phyloP scores from a whole-genome alignment of 306 rosid species.

The Castanea crenata region DNA sequence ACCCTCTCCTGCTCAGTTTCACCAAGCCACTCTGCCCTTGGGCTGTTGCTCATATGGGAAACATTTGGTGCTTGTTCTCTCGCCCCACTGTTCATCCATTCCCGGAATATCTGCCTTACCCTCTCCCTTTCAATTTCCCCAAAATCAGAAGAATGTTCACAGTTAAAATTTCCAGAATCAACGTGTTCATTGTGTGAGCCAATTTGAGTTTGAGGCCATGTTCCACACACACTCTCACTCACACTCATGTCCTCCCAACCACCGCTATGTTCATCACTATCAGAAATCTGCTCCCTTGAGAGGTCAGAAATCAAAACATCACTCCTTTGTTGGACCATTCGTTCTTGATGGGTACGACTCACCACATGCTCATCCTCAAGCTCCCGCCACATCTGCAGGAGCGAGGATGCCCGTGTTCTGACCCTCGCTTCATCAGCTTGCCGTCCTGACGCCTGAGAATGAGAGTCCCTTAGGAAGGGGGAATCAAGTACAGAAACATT shows the following conservation, averaged over 20 bases:
- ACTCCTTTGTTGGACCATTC: constrained; percentile 48
- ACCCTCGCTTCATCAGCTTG: constrained; percentile 59
- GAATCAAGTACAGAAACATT: constrained; percentile 70
- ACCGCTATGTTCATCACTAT: constrained; percentile 35
- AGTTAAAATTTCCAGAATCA: constrained; percentile 46
- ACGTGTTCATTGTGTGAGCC: constrained; percentile 66
- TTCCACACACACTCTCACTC: constrained; percentile 63
- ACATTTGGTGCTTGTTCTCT: constrained; percentile 46
- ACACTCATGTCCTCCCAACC: constrained; percentile 44
- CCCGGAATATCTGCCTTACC: constrained; percentile 87
- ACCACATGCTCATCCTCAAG: constrained; percentile 76
- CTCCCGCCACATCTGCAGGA: constrained; percentile 80
- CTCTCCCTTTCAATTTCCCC: constrained; percentile 87
- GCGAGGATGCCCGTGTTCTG: constrained; percentile 57
- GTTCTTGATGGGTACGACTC: constrained; percentile 64
- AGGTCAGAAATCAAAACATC: constrained; percentile 39
- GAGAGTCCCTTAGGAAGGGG: constrained; percentile 70
- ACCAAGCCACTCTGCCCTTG: constrained; percentile 72
- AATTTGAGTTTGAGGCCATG: constrained; percentile 69
- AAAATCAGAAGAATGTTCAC: constrained; percentile 63
- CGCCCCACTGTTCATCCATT: constrained; percentile 77
- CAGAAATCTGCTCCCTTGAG: constrained; percentile 35
- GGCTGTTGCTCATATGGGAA: constrained; percentile 44
- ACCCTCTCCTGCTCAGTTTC: constrained; percentile 94
- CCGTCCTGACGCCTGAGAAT: constrained; percentile 50